A percentile compares a stretch with the other conserved stretches of the same genome.
These are phyloP conservation scores for Hordeum marinum DNA, from an alignment of 176 grass and related monocot genomes.

Conservation along the genomic window DNA sequence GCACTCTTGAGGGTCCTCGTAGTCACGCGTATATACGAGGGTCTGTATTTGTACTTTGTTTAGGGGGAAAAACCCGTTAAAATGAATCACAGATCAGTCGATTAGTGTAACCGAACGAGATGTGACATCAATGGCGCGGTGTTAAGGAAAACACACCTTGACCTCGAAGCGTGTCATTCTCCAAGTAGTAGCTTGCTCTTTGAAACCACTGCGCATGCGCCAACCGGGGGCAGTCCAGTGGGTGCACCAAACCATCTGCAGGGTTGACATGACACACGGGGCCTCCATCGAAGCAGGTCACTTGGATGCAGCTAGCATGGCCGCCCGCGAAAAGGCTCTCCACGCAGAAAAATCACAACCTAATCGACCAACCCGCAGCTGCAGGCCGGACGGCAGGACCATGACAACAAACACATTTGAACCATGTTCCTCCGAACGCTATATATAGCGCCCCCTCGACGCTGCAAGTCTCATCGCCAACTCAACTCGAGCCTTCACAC, in stretches of 20 bases:
- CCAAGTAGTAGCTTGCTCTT: background rate
- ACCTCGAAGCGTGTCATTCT: conserved; percentile 16
- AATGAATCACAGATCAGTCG: too few species aligned
- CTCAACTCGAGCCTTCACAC: conserved; percentile 2
- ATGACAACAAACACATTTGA: background rate
- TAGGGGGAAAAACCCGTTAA: too few species aligned
- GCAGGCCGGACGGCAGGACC: background rate
- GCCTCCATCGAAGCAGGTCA: background rate
- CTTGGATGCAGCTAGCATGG: too few species aligned
- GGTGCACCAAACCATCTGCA: conserved; percentile 62
- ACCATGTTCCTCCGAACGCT: background rate
- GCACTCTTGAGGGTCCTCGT: too few species aligned
- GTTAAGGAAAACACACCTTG: background rate
- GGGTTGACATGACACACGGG: conserved; percentile 5
- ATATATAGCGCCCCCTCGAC: conserved; percentile 2
- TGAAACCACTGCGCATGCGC: conserved; percentile 6
- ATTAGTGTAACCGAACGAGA: background rate
- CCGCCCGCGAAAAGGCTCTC: background rate
- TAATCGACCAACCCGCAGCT: conserved; percentile 53
- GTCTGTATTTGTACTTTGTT: too few species aligned
- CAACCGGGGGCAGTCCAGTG: conserved; percentile 37
- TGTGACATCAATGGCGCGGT: background rate
- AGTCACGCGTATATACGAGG: too few species aligned
- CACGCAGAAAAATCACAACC: conserved; percentile 43
- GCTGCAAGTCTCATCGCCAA: conserved; percentile 11